phyloP scores from a whole-genome alignment of 164 flowering plant genomes.

The Chloranthus sessilifolius region DNA sequence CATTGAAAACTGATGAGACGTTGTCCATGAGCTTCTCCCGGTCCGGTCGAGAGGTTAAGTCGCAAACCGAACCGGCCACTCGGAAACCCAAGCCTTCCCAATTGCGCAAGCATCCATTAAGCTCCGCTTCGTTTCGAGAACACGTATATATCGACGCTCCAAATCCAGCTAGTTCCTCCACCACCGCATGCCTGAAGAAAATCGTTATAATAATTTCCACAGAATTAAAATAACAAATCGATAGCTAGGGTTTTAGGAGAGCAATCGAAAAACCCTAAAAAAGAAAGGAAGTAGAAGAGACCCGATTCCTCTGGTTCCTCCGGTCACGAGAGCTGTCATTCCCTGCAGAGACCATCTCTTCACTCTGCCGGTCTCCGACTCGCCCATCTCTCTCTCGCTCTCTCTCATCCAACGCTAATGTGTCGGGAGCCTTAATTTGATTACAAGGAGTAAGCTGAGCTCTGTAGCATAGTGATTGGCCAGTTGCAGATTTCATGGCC shows the following conservation, averaged over 20 bases:
- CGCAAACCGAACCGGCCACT: constrained; percentile 37
- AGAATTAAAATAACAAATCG: background rate
- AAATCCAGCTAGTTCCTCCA: constrained; percentile 37
- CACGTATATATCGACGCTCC: constrained; percentile 42
- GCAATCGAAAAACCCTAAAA: background rate
- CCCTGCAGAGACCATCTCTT: constrained; percentile 33
- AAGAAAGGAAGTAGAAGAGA: background rate
- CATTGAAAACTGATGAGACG: constrained; percentile 24
- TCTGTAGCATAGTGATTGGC: no score
- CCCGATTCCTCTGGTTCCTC: constrained; percentile 50
- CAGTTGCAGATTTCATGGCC: no score
- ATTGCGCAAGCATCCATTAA: constrained; percentile 24
- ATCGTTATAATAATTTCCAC: background rate
- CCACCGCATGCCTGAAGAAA: constrained; percentile 30
- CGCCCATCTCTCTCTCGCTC: background rate
- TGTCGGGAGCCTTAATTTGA: no score
- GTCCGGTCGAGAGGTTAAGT: constrained; percentile 19
- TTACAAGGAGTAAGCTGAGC: no score
- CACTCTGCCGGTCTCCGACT: background rate
- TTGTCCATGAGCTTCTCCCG: constrained; percentile 26
- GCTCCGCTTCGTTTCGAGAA: constrained; percentile 28
- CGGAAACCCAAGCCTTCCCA: constrained; percentile 35
- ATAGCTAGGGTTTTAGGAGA: background rate
- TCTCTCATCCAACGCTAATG: no score
- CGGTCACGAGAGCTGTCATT: constrained; percentile 39